These are phyloP conservation scores for Candida peoriensis DNA, from an alignment of 805 yeast genomes.

Conservation along the genomic window DNA sequence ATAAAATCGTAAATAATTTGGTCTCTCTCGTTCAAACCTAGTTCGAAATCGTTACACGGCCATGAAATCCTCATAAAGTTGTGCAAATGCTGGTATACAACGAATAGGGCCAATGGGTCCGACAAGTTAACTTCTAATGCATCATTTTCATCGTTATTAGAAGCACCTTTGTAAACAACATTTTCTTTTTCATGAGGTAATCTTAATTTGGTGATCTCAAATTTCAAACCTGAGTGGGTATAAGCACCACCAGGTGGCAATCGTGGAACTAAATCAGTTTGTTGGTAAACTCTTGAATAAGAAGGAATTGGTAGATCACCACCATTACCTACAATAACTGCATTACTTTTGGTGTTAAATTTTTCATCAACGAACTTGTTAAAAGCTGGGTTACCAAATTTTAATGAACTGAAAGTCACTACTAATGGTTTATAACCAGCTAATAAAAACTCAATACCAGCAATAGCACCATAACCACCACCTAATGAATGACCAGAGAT, in stretches of 20 bases:
- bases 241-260: slow-evolving; percentile 47
- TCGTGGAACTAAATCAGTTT: slow-evolving; percentile 53
- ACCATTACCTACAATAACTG: slow-evolving; percentile 28
- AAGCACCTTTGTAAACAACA: slow-evolving; percentile 14
- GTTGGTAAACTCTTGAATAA: slow-evolving; percentile 51
- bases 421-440: slow-evolving; percentile 52
- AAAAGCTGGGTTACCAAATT: slow-evolving; percentile 51
- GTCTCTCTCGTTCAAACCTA: neutral
- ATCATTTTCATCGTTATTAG: slow-evolving; percentile 9
- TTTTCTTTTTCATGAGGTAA: slow-evolving; percentile 28
- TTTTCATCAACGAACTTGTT: slow-evolving; percentile 46
- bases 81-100: slow-evolving; percentile 17
- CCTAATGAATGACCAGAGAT: slow-evolving; percentile 76
- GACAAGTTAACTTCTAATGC: slow-evolving; percentile 3
- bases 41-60: slow-evolving; percentile 22
- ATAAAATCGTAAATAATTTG: too few relatives aligned
- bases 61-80: slow-evolving; percentile 17
- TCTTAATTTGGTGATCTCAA: slow-evolving; percentile 28
- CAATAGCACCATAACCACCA: slow-evolving; percentile 61
- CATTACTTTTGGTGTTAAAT: slow-evolving; percentile 37
- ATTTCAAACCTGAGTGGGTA: slow-evolving; percentile 31
- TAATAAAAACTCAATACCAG: slow-evolving; percentile 56
- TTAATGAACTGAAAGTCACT: slow-evolving; percentile 60
- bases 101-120: slow-evolving; percentile 9
- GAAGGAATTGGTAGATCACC: slow-evolving; percentile 17